These are phyloP conservation scores for Alnus glutinosa DNA, from an alignment of 306 rosid species.

Conservation along the genomic window DNA sequence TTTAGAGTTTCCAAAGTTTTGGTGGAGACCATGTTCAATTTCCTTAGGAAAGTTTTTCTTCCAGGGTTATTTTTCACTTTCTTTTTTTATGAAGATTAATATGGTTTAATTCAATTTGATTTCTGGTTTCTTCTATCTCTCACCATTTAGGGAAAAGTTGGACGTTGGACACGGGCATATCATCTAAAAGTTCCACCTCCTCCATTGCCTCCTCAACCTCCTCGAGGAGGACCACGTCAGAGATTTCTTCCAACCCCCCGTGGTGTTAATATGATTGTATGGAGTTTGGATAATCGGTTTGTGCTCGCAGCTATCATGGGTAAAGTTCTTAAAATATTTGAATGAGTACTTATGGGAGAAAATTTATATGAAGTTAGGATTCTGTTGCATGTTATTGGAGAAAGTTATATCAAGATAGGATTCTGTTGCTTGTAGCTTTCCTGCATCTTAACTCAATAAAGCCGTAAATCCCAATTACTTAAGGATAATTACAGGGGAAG, in stretches of 20 bases:
- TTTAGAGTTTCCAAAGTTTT: conserved; percentile 31
- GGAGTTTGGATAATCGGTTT: conserved; percentile 95
- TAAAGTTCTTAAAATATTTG: conserved; percentile 26
- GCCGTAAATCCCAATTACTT: not conserved
- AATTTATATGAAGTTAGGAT: not conserved
- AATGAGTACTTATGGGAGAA: not conserved
- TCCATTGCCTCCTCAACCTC: conserved; percentile 88
- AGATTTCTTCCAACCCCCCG: conserved; percentile 88
- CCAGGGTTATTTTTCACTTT: conserved; percentile 16
- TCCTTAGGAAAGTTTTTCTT: conserved; percentile 8
- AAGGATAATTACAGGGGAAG: not conserved
- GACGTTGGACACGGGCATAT: conserved; percentile 91
- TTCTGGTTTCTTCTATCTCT: conserved; percentile 18
- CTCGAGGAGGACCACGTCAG: conserved; percentile 90
- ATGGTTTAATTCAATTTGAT: conserved; percentile 12
- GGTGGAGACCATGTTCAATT: conserved; percentile 18
- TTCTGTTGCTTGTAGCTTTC: not conserved
- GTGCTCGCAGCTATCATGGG: conserved; percentile 98
- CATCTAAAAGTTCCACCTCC: conserved; percentile 95
- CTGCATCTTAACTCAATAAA: conserved; percentile 1
- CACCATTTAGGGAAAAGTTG: conserved; percentile 69
- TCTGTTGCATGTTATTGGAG: not conserved
- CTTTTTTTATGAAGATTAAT: conserved; percentile 9
- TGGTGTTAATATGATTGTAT: conserved; percentile 89
- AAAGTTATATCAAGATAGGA: not conserved